phyloP scores from a whole-genome alignment of 169 alveolate genomes.

The Babesia divergens region DNA sequence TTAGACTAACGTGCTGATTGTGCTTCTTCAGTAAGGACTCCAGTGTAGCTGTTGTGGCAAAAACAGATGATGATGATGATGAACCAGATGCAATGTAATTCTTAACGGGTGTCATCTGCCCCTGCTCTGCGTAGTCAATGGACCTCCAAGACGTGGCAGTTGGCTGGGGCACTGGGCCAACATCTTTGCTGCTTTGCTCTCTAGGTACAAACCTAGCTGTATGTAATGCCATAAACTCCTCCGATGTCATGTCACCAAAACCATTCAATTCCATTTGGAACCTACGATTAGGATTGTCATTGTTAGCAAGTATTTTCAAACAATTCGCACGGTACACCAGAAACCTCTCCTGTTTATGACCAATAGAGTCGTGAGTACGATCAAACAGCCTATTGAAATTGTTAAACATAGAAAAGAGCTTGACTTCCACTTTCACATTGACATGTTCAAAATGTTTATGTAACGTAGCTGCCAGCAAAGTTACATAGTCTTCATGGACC shows the following conservation, averaged over 20 bases:
- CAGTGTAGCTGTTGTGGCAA: no score
- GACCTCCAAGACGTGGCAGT: no score
- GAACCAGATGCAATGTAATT: no score
- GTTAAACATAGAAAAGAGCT: constrained; percentile 19
- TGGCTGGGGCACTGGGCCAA: no score
- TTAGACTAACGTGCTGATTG: constrained; percentile 50
- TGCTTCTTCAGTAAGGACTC: constrained; percentile 73
- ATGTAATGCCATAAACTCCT: constrained; percentile 46
- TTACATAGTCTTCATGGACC: constrained; percentile 30
- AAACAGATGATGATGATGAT: constrained; percentile 3
- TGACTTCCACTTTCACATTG: constrained; percentile 2
- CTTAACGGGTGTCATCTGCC: no score
- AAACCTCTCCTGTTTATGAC: constrained; percentile 24
- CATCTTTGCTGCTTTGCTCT: no score
- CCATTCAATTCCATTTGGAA: constrained; percentile 50
- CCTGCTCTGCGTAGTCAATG: neutral
- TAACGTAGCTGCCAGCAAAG: constrained; percentile 25
- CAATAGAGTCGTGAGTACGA: neutral
- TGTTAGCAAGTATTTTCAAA: constrained; percentile 26
- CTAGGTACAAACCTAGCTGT: no score
- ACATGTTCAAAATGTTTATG: neutral
- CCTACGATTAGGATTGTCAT: constrained; percentile 7
- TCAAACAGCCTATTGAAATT: constrained; percentile 24
- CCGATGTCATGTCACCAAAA: constrained; percentile 58
- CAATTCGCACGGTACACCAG: constrained; percentile 15